A percentile compares a stretch with the other conserved stretches of the same genome.
phyloP scores from a whole-genome alignment of 164 flowering plant species.

The Stephania yunnanensis region DNA sequence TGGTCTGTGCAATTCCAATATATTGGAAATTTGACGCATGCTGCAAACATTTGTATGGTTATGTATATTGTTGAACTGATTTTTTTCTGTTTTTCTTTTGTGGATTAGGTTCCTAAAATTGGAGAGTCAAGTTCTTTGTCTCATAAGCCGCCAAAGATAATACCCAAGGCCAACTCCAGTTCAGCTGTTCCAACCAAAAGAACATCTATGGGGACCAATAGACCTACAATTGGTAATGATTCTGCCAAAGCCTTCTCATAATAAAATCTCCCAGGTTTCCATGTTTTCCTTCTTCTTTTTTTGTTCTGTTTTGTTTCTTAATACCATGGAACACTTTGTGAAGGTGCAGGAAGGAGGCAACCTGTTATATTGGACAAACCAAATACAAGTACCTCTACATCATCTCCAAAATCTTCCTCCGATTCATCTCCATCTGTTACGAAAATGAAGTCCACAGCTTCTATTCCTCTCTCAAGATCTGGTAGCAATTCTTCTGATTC shows the following conservation, averaged over 20 bases:
- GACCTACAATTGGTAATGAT: slow-evolving; percentile 29
- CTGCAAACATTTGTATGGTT: background rate
- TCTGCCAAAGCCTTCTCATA: slow-evolving; percentile 24
- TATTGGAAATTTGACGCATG: background rate
- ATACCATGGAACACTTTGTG: background rate
- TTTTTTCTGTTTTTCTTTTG: background rate
- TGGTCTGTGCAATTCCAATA: background rate
- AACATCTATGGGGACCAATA: slow-evolving; percentile 34
- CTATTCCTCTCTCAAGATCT: slow-evolving; percentile 43
- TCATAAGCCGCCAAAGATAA: slow-evolving; percentile 42
- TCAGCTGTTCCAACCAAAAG: slow-evolving; percentile 43
- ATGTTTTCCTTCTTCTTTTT: background rate
- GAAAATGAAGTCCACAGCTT: slow-evolving; percentile 26
- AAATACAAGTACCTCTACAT: slow-evolving; percentile 23
- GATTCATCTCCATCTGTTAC: slow-evolving; percentile 26
- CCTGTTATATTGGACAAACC: slow-evolving; percentile 22
- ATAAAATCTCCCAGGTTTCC: background rate
- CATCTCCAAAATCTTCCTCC: slow-evolving; percentile 35
- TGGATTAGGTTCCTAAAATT: slow-evolving; percentile 22
- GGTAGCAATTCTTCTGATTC: slow-evolving; percentile 41
- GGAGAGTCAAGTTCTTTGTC: slow-evolving; percentile 28
- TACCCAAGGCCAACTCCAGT: slow-evolving; percentile 24
- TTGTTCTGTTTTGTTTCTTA: too few species aligned
- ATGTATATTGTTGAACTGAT: slow-evolving; percentile 14
- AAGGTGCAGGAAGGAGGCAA: slow-evolving; percentile 30